A percentile compares a stretch with the other conserved stretches of the same genome.
These are phyloP conservation scores for Pichia sp. DNA, from an alignment of 1,139 yeast species.

Conservation along the genomic window DNA sequence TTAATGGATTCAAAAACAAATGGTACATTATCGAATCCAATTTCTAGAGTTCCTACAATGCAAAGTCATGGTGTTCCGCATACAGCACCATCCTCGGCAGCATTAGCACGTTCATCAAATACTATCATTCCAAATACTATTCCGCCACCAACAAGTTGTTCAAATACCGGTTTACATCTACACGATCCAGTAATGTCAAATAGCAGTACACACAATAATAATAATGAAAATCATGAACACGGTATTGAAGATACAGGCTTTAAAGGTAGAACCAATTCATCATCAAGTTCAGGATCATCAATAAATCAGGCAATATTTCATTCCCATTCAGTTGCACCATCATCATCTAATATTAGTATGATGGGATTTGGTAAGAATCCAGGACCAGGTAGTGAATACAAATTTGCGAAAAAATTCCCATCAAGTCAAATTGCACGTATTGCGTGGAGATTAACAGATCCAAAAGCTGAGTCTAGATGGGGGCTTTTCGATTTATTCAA, in stretches of 20 bases:
- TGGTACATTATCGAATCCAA: neutral
- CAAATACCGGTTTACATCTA: neutral
- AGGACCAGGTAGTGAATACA: conserved; percentile 45
- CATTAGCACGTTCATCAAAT: conserved; percentile 12
- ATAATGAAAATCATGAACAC: neutral
- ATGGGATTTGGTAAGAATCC: conserved; percentile 6
- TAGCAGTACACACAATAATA: no score
- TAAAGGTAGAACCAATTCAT: neutral
- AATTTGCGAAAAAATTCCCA: conserved; percentile 59
- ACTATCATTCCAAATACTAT: neutral
- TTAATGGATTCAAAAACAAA: conserved; percentile 2
- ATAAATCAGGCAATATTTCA: conserved; percentile 8
- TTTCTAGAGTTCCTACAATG: conserved; percentile 10
- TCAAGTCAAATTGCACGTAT: conserved; percentile 59
- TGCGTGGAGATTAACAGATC: conserved; percentile 74
- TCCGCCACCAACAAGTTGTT: conserved; percentile 1
- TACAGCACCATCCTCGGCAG: conserved; percentile 13
- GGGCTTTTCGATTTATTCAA: conserved; percentile 45
- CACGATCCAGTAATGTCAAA: neutral
- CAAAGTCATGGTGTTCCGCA: conserved; percentile 3
- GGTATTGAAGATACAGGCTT: neutral
- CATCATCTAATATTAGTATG: conserved; percentile 1
- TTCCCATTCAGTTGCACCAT: conserved; percentile 5
- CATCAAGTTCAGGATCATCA: conserved; percentile 7
- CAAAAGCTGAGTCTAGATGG: conserved; percentile 49